Conservation (phyloP, 2,329 filamentous ascomycete genomes). For the Colletotrichum sp. region DNA sequence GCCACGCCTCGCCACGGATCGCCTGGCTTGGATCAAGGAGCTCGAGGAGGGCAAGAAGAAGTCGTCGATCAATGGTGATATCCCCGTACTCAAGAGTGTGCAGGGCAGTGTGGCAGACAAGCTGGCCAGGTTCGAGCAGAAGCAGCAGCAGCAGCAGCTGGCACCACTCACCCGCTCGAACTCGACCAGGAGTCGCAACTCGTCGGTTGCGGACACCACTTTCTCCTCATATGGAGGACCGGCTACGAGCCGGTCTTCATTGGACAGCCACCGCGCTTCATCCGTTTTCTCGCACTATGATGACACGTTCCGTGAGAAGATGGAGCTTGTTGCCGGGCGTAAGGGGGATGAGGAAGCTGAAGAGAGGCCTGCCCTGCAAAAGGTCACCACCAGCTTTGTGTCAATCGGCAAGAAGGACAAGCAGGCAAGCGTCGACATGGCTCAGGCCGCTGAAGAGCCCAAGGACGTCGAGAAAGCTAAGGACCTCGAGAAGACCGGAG, state of each 20-base stretch:
- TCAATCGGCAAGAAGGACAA: neutral
- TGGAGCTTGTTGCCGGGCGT: conserved; percentile 3
- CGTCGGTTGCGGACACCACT: conserved; percentile 10
- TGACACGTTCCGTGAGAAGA: conserved; percentile 16
- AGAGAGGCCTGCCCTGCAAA: neutral
- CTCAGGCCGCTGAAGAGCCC: neutral
- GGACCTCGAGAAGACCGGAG: rapidly evolving
- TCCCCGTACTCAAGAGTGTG: conserved; percentile 9
- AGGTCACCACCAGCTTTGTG: conserved; percentile 3
- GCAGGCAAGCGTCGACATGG: neutral
- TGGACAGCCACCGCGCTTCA: conserved; percentile 11
- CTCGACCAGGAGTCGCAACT: conserved; percentile 4
- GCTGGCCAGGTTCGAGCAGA: conserved; percentile 9
- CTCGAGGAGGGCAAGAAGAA: conserved; percentile 7
- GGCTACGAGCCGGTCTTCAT: conserved; percentile 5
- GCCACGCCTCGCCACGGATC: neutral
- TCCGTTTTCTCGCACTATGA: conserved; percentile 18
- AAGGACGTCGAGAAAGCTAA: neutral
- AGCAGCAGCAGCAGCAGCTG: neutral
- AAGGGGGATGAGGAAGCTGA: neutral
- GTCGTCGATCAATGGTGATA: neutral
- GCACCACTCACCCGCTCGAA: neutral
- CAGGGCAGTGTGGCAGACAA: conserved; percentile 14
- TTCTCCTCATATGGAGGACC: neutral
- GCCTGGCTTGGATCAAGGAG: conserved; percentile 14